Percentiles rank a stretch among this genome's conserved stretches.
These are phyloP conservation scores for Aquilaria yunnanensis DNA, from an alignment of 345 rosid genomes.

Conservation along the genomic window DNA sequence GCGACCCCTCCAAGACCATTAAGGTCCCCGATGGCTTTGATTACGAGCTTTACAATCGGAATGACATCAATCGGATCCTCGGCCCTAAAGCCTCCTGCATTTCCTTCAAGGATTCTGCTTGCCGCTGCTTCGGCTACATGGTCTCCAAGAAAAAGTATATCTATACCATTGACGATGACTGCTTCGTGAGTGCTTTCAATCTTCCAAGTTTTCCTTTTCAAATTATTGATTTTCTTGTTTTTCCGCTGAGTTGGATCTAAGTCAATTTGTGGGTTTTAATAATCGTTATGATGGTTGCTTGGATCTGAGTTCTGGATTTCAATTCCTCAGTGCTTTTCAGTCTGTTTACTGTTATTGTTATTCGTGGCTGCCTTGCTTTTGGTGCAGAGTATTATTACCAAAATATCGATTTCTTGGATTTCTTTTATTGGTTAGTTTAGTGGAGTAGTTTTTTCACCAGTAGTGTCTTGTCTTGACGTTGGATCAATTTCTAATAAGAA, in stretches of 20 bases:
- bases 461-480: too few relatives aligned
- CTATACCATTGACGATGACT: conserved; percentile 95
- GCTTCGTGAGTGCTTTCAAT: conserved; percentile 57
- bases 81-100: conserved; percentile 96
- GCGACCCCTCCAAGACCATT: conserved; percentile 82
- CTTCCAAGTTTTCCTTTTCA: not conserved
- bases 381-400: too few relatives aligned
- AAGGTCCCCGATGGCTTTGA: conserved; percentile 86
- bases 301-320: not conserved
- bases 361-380: too few relatives aligned
- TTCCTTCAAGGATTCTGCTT: conserved; percentile 95
- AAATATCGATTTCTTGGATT: too few relatives aligned
- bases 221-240: not conserved
- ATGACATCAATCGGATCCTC: conserved; percentile 76
- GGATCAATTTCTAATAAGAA: too few relatives aligned
- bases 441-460: too few relatives aligned
- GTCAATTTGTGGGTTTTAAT: not conserved
- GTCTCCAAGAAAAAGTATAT: conserved; percentile 96
- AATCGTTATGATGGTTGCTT: not conserved
- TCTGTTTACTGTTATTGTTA: not conserved
- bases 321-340: not conserved
- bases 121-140: conserved; percentile 98
- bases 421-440: too few relatives aligned
- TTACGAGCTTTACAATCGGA: conserved; percentile 88
- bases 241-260: conserved; percentile 12